Conservation (phyloP, 805 yeast genomes). For the Sugiyamaella valdiviana region DNA sequence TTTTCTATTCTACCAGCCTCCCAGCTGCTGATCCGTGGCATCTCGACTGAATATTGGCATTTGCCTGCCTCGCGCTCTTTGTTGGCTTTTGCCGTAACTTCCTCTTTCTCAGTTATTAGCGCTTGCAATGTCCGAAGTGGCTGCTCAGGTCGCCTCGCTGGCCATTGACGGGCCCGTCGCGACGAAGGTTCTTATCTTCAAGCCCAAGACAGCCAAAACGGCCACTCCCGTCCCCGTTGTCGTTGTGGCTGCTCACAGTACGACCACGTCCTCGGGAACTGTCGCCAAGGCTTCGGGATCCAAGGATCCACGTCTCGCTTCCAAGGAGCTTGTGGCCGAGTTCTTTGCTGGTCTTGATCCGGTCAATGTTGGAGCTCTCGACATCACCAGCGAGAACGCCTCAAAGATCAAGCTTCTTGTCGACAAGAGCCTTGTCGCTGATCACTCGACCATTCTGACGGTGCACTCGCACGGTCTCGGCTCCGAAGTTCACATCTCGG, state of each 20-base stretch:
- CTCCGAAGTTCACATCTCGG: slow-evolving; percentile 35
- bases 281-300: slow-evolving; percentile 63
- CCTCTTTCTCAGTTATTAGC: too few species aligned
- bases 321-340: slow-evolving; percentile 66
- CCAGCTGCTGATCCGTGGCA: too few species aligned
- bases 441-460: slow-evolving; percentile 27
- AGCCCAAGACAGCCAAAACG: slow-evolving; percentile 83
- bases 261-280: slow-evolving; percentile 59
- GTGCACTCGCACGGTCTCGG: slow-evolving; percentile 27
- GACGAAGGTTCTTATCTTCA: slow-evolving; percentile 76
- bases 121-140: not conserved
- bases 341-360: slow-evolving; percentile 49
- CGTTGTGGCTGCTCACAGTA: slow-evolving; percentile 65
- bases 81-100: too few species aligned
- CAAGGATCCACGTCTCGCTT: slow-evolving; percentile 85
- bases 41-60: too few species aligned
- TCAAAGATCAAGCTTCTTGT: slow-evolving; percentile 55
- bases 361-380: slow-evolving; percentile 31
- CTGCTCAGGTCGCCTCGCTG: not conserved
- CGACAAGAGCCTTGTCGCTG: slow-evolving; percentile 40
- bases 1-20: too few species aligned
- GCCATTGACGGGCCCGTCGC: slow-evolving; percentile 1
- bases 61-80: too few species aligned
- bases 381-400: slow-evolving; percentile 39
- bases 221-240: slow-evolving; percentile 74